Conservation (phyloP, 2,329 filamentous ascomycete species). For the Aspergillus tanneri region DNA sequence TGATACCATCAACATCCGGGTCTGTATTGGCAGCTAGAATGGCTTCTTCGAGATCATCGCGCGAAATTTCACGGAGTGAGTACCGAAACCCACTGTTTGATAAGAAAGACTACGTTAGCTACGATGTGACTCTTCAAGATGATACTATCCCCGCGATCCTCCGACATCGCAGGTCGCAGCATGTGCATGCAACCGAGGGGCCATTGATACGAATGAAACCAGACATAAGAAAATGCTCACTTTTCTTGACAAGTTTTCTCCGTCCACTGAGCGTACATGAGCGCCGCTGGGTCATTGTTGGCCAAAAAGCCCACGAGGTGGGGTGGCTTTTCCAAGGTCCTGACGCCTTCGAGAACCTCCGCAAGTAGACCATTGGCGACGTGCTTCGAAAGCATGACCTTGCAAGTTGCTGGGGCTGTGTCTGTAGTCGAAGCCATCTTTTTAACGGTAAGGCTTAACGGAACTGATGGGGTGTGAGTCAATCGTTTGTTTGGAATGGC, state of each 20-base stretch:
- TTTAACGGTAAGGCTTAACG: conserved; percentile 2
- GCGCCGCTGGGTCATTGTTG: conserved; percentile 84
- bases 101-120: conserved; percentile 20
- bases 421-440: conserved; percentile 35
- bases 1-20: conserved; percentile 75
- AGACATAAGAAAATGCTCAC: conserved; percentile 56
- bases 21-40: conserved; percentile 84
- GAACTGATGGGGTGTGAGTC: conserved; percentile 2
- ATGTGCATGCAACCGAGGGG: background rate
- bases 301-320: conserved; percentile 88
- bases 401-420: conserved; percentile 61
- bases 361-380: conserved; percentile 78
- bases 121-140: conserved; percentile 12
- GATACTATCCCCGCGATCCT: conserved; percentile 3
- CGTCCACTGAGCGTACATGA: conserved; percentile 96
- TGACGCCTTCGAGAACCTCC: conserved; percentile 75
- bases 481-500: background rate
- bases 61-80: conserved; percentile 76
- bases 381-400: conserved; percentile 84
- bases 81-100: conserved; percentile 77
- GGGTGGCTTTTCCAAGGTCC: conserved; percentile 69
- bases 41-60: conserved; percentile 85
- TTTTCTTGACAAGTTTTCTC: conserved; percentile 95
- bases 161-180: conserved; percentile 17
- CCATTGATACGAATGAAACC: conserved; percentile 12